Base-by-base conservation (phyloP, 192 early-diverging fungal species). In the Gonapodya prolifera region DNA sequence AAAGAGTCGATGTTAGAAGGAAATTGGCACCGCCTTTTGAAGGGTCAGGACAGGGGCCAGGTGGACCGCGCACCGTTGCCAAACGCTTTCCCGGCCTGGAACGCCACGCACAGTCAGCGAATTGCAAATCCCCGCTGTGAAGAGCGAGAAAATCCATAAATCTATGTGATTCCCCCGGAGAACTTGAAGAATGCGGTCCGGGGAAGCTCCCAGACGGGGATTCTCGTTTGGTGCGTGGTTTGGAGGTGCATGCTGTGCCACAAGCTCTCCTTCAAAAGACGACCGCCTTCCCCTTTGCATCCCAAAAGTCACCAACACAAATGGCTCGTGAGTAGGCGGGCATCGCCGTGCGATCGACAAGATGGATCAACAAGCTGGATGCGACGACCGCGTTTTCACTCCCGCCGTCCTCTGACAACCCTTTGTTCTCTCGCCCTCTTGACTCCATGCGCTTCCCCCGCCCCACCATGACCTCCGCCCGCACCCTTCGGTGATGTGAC, bases 91-190 rank as follows among this genome's bases (percentile, higher is more conserved):
- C 8, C 23, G 45, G 45, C 8, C 45, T 8, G 23, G 23, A 23
- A 61, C 8, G 45, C 8, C 45, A 23, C 45, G 45, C n/a, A 85
- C 97, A 99, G 87, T 98, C 96, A 61, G 98, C 45, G 45, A 61
- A 61, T 61, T 61, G 45, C 8, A 23, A 61, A 23, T 23, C 45
- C 8, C 8, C 8, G 8, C 45, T 61, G 8, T 61, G 8, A 23
- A 8, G 23, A 61, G 45, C 23, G 8, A 61, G 45, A 61, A 16
- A 61, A 16, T 16, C 23, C 45, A 23, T 61, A 23, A 61, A 16
- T 61, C 45, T 61, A 61, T 61, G 45, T 8, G 8, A 61, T 23
- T 8, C 8, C 23, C 45, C 8, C 45, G 45, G 8, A 61, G 23
- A 61, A 61, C 23, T 23, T 61, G 23, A 23, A 61, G 8, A 23